Percentiles rank a stretch among this genome's conserved stretches.
phyloP scores from a whole-genome alignment of 2,329 filamentous ascomycete species.

The Magnaporthiopsis poae region DNA sequence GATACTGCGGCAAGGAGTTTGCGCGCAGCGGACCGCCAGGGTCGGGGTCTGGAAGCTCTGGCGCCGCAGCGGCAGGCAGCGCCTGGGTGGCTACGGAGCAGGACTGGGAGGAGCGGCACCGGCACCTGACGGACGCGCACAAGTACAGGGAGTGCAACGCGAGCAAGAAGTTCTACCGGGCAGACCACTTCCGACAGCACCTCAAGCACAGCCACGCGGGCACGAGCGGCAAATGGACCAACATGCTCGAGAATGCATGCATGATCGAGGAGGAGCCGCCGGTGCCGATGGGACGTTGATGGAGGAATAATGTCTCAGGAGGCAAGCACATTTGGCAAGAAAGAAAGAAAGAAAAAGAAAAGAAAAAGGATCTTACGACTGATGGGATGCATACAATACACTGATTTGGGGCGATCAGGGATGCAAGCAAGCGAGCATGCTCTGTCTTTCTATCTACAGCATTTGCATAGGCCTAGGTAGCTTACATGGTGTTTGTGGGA shows the following conservation, averaged over 20 bases:
- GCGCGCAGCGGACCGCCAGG: conserved; percentile 32
- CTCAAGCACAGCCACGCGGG: conserved; percentile 95
- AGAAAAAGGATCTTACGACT: neutral
- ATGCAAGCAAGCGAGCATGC: no score
- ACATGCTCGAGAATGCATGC: conserved; percentile 91
- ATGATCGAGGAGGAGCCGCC: conserved; percentile 79
- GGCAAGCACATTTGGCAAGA: neutral
- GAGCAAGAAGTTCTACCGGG: conserved; percentile 93
- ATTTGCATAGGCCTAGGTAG: no score
- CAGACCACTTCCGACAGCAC: conserved; percentile 96
- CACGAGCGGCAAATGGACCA: conserved; percentile 96
- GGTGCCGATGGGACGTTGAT: conserved; percentile 24
- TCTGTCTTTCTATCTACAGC: no score
- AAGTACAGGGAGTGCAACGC: conserved; percentile 98
- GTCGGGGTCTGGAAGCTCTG: conserved; percentile 11
- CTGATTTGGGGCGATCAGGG: no score
- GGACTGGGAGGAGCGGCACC: conserved; percentile 78
- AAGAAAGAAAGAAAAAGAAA: no score
- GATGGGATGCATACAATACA: no score
- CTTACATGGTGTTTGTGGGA: no score
- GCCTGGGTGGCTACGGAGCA: conserved; percentile 55
- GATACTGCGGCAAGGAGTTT: conserved; percentile 93
- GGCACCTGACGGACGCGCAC: conserved; percentile 81
- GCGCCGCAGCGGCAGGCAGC: conserved; percentile 17
- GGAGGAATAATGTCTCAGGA: neutral